Conservation (phyloP, 2,329 filamentous ascomycete genomes). For the Trichoderma oligosporum region DNA sequence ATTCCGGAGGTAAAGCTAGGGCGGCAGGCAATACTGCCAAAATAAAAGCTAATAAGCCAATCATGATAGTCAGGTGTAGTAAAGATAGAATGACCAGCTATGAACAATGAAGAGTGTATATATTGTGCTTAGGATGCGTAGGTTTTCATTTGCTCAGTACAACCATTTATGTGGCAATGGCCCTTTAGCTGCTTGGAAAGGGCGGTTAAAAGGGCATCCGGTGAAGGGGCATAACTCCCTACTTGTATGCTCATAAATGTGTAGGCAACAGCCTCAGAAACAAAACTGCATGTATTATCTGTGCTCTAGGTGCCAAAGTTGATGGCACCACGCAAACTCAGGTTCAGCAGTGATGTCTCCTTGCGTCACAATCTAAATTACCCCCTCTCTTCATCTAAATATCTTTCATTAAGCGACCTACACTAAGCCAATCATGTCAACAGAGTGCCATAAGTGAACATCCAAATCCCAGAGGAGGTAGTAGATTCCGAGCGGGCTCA, state of each 20-base stretch:
- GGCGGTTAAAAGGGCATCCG: neutral
- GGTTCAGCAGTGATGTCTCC: neutral
- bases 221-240: neutral
- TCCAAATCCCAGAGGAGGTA: constrained; percentile 3
- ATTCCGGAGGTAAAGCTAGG: neutral
- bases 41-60: neutral
- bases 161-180: too few relatives aligned
- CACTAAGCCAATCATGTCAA: neutral
- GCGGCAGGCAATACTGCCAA: constrained; percentile 6
- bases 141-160: neutral
- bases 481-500: neutral
- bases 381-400: neutral
- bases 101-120: neutral
- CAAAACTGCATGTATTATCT: neutral
- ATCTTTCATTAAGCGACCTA: neutral
- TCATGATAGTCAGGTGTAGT: neutral
- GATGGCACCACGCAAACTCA: neutral
- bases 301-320: neutral
- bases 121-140: neutral
- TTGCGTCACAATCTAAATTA: constrained; percentile 2
- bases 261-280: too few relatives aligned
- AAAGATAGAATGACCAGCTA: neutral
- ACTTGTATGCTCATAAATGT: neutral
- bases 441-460: neutral
- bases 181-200: too few relatives aligned